phyloP scores from a whole-genome alignment of 2,329 filamentous ascomycete genomes.

The Xylariaceae sp. region DNA sequence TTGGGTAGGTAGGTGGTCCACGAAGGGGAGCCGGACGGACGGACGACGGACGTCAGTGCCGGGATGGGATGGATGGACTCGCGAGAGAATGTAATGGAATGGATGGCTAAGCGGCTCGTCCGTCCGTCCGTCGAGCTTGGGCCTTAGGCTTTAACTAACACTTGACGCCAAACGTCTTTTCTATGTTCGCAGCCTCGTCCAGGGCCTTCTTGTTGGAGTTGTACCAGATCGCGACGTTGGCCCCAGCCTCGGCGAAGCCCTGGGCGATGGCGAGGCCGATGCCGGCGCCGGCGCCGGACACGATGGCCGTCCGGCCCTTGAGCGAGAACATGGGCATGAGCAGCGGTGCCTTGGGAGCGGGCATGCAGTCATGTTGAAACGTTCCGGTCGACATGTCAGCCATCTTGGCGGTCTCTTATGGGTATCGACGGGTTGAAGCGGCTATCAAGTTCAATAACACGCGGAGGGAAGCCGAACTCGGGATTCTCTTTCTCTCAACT shows the following conservation, averaged over 20 bases:
- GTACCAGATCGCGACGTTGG: constrained; percentile 67
- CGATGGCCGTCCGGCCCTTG: constrained; percentile 61
- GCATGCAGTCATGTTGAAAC: constrained; percentile 52
- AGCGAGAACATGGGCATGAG: constrained; percentile 62
- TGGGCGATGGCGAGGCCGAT: constrained; percentile 60
- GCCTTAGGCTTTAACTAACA: constrained; percentile 44
- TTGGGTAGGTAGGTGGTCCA: neutral
- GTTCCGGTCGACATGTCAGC: constrained; percentile 37
- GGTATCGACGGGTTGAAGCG: no score
- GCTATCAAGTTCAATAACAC: no score
- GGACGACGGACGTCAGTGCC: no score
- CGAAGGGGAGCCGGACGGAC: no score
- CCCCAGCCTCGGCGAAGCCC: constrained; percentile 60
- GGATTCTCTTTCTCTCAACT: no score
- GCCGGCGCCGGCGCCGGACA: constrained; percentile 49
- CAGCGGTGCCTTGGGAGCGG: constrained; percentile 35
- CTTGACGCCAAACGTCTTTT: constrained; percentile 58
- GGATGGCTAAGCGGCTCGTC: neutral
- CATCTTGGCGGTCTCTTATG: constrained; percentile 21
- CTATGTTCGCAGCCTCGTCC: constrained; percentile 54
- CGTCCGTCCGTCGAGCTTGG: no score
- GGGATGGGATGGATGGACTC: no score
- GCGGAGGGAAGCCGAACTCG: no score
- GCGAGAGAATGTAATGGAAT: neutral
- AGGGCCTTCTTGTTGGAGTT: constrained; percentile 60